phyloP scores from a whole-genome alignment of 306 rosid genomes.

The Sicyos baderoa region DNA sequence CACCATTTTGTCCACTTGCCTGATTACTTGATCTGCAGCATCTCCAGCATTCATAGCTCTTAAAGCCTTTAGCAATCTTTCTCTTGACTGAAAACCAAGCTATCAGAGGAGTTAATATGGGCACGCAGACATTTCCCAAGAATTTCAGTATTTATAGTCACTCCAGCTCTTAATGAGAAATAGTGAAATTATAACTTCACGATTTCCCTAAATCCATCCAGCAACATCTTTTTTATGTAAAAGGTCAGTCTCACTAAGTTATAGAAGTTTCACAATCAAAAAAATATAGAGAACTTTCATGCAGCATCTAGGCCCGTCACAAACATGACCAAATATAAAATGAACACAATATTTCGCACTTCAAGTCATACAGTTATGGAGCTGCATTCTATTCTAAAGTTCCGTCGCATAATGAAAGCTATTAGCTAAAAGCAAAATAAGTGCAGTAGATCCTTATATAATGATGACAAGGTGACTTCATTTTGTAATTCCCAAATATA shows the following conservation, averaged over 20 bases:
- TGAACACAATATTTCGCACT: background rate
- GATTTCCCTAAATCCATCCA: background rate
- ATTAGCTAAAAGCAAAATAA: background rate
- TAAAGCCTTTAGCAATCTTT: slow-evolving; percentile 62
- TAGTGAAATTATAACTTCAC: background rate
- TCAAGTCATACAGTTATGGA: background rate
- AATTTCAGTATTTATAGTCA: background rate
- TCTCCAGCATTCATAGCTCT: slow-evolving; percentile 92
- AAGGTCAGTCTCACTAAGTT: background rate
- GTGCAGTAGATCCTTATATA: slow-evolving; percentile 3
- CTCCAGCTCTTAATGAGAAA: background rate
- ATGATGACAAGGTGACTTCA: background rate
- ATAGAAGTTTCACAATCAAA: background rate
- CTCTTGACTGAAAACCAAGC: slow-evolving; percentile 63
- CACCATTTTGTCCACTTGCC: slow-evolving; percentile 82
- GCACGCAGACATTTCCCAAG: background rate
- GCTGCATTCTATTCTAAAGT: background rate
- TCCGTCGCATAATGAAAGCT: background rate
- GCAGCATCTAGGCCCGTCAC: background rate
- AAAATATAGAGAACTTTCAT: background rate
- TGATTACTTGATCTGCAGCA: slow-evolving; percentile 87
- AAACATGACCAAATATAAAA: background rate
- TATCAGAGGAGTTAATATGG: slow-evolving; percentile 24
- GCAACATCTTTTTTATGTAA: background rate
- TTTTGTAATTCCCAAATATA: background rate